phyloP scores from a whole-genome alignment of 768 basidiomycete species.

The Kwoniella botswanensis region DNA sequence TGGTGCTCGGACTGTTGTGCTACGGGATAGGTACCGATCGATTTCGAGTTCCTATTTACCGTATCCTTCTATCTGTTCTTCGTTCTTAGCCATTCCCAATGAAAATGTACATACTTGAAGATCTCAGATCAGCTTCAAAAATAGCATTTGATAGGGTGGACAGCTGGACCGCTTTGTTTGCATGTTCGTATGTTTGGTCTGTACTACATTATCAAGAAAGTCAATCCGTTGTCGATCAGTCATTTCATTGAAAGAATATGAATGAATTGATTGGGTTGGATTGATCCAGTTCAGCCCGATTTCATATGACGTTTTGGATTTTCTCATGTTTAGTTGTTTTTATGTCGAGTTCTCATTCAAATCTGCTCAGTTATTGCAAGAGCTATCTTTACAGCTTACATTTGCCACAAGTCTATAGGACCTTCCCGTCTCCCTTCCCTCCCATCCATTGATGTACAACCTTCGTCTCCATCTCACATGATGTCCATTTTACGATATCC shows the following conservation, averaged over 20 bases:
- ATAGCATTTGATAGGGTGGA: too few relatives aligned
- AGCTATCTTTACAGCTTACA: too few relatives aligned
- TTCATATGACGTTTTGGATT: conserved; percentile 8
- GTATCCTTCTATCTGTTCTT: too few relatives aligned
- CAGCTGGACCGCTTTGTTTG: neutral
- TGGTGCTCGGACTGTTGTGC: neutral
- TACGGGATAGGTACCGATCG: too few relatives aligned
- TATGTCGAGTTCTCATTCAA: neutral
- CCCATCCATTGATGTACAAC: too few relatives aligned
- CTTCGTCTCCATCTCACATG: neutral
- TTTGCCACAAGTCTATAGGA: too few relatives aligned
- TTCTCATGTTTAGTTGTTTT: neutral
- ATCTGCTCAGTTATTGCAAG: too few relatives aligned
- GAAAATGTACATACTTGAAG: neutral
- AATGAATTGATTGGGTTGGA: neutral
- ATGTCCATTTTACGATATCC: neutral
- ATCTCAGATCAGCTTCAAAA: too few relatives aligned
- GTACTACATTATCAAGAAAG: neutral
- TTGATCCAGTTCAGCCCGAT: conserved; percentile 8
- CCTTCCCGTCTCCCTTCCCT: too few relatives aligned
- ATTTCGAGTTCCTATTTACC: too few relatives aligned
- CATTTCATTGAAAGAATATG: neutral
- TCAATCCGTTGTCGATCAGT: neutral
- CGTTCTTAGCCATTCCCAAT: neutral
- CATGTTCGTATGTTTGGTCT: neutral